Evolutionary conservation across 345 rosid genomes (phyloP).

Genomic region (Sapria himalayana): DNA sequence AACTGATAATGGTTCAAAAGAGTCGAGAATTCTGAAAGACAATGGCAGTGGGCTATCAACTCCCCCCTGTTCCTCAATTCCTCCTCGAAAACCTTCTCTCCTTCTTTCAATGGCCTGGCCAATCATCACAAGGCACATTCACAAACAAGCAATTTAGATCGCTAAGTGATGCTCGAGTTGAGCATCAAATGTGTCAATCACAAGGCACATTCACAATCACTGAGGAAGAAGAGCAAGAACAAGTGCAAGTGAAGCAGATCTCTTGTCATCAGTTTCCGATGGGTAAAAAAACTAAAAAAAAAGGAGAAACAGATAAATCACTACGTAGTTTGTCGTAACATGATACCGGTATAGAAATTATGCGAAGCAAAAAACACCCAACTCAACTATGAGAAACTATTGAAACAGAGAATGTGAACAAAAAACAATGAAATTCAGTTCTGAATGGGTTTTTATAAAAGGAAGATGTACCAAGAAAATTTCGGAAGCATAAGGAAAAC

Average conservation of each 20-base stretch:
- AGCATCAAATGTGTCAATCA: neutral
- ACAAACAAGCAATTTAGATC: neutral
- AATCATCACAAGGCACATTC: neutral
- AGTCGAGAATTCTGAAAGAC: constrained; percentile 14
- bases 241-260: neutral
- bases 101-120: constrained; percentile 59
- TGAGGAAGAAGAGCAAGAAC: neutral
- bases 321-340: too few species aligned
- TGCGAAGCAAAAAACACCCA: too few species aligned
- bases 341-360: too few species aligned
- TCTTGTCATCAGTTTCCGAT: neutral
- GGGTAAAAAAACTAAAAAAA: neutral
- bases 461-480: too few species aligned
- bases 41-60: constrained; percentile 17
- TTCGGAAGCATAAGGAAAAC: neutral
- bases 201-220: neutral
- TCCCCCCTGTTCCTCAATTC: constrained; percentile 28
- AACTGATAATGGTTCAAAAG: constrained; percentile 13
- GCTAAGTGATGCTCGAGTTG: neutral
- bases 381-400: neutral
- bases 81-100: constrained; percentile 33
- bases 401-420: neutral
- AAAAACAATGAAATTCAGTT: neutral
- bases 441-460: too few species aligned
- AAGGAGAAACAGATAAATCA: too few species aligned